Conservation (phyloP, 2,329 filamentous ascomycete species). For the Ceratocystis diversiconidia region DNA sequence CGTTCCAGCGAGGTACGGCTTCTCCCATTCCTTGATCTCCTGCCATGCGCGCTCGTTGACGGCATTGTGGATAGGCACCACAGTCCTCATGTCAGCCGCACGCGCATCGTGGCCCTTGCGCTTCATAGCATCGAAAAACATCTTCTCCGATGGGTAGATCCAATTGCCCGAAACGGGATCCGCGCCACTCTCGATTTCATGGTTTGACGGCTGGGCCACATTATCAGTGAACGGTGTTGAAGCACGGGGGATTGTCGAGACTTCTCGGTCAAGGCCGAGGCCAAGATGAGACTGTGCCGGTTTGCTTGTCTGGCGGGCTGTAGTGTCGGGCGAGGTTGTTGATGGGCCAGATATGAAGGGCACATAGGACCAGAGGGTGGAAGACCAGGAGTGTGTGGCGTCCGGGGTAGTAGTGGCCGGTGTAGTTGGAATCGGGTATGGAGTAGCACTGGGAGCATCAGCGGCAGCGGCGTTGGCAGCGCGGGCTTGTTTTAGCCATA, state of each 20-base stretch:
- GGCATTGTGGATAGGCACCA: conserved; percentile 95
- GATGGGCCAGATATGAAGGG: conserved; percentile 27
- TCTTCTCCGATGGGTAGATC: conserved; percentile 92
- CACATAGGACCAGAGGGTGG: conserved; percentile 30
- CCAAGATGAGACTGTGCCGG: conserved; percentile 28
- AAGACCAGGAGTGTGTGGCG: conserved; percentile 30
- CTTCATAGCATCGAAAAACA: conserved; percentile 96
- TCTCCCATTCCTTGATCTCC: conserved; percentile 84
- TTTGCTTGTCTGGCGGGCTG: conserved; percentile 9
- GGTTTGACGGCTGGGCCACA: conserved; percentile 46
- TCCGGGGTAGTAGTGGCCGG: background rate
- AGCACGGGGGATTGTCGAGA: conserved; percentile 66
- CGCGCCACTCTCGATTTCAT: conserved; percentile 62
- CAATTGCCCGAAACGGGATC: conserved; percentile 66
- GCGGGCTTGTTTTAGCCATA: conserved; percentile 63
- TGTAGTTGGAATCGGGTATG: conserved; percentile 22
- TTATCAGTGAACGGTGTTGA: conserved; percentile 19
- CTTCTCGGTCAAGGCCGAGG: conserved; percentile 54
- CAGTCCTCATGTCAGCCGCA: conserved; percentile 68
- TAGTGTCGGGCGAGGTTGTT: conserved; percentile 16
- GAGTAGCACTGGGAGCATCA: conserved; percentile 21
- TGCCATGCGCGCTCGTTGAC: conserved; percentile 95
- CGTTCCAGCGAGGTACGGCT: conserved; percentile 39
- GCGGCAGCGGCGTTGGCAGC: conserved; percentile 23
- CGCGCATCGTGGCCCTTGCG: conserved; percentile 67